Evolutionary conservation across 2,329 filamentous ascomycete genomes (phyloP), one percentile per base, ranked within the genome.

Genomic region (Pseudogymnoascus sp.): DNA sequence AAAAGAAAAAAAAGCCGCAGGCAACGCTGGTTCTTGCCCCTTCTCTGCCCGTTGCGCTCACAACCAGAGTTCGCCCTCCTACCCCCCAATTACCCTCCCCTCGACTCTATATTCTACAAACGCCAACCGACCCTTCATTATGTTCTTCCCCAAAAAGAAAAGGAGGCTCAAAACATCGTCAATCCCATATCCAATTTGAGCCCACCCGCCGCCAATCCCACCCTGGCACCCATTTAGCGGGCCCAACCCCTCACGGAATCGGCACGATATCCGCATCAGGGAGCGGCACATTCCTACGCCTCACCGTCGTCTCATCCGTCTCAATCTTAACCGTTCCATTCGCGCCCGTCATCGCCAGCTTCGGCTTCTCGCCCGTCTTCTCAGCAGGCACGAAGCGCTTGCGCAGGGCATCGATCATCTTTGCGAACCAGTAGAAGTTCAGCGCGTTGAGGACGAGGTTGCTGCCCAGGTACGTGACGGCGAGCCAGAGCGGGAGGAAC

Each of bases 391-490:
- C 81, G 72, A 95, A 95, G 26, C 90, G 82, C 78, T 90, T 92
- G 65, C 86, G 81, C 11, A 95, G 85, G 7, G 90, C 89, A 65
- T 85, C 81, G 66, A 96, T 86, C 91, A 96, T 96, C 82, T 91
- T 91, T 71, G 85, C 80, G 73, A 93, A 95, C 91, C 91, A 96
- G 76, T 87, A 90, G 71, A 90, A 86, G 76, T 96, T 96, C 61
- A 96, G 78, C 11, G 82, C 80, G 71, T 92, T 93, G 26, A 96
- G 81, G 0, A 83, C 82, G 19, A 90, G 62, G 73, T 95, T 95
- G 71, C 84, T 86, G 8, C 80, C 80, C 6, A 92, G 75, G 71
- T 95, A 95, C 29, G 84, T 77, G 13, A 74, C 76, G 1, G 84
- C 86, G 21, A 95, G 79, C 90, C 90, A 93, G 1, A 84, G 33